phyloP scores from a whole-genome alignment of 2,329 filamentous ascomycete species.

The Diaporthe eres region DNA sequence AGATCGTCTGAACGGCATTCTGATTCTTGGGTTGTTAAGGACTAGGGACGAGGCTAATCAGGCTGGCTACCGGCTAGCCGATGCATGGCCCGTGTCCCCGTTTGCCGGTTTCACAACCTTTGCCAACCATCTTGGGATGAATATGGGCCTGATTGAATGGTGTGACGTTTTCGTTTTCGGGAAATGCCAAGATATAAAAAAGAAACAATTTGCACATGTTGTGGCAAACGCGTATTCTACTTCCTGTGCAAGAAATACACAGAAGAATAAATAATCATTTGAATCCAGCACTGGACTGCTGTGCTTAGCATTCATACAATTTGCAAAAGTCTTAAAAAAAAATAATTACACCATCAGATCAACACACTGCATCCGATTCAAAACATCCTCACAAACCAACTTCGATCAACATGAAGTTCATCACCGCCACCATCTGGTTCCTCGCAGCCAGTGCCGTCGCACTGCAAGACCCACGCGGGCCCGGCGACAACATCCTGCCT shows the following conservation, averaged over 20 bases:
- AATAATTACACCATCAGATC: not conserved
- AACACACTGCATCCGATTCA: not conserved
- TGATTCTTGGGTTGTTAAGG: conserved; percentile 23
- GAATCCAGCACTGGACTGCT: not conserved
- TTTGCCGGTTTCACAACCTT: conserved; percentile 21
- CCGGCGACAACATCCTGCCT: conserved; percentile 2
- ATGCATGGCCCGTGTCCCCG: conserved; percentile 23
- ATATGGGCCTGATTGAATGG: conserved; percentile 6
- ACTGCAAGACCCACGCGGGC: conserved; percentile 9
- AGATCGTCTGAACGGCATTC: conserved; percentile 29
- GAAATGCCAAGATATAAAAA: conserved; percentile 24
- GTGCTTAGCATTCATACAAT: not conserved
- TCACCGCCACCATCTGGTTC: conserved; percentile 26
- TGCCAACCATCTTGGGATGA: conserved; percentile 16
- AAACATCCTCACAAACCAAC: not conserved
- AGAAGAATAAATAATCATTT: conserved; percentile 8
- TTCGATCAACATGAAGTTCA: conserved; percentile 18
- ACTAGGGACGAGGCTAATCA: conserved; percentile 14
- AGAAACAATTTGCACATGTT: not conserved
- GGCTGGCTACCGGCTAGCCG: not conserved
- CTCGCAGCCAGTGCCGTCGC: conserved; percentile 22
- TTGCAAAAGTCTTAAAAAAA: too few relatives aligned
- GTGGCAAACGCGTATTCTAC: not conserved
- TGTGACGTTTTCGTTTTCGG: conserved; percentile 25
- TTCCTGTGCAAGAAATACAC: not conserved